Conservation (phyloP, 768 basidiomycete genomes). For the Termitomyces sp. region DNA sequence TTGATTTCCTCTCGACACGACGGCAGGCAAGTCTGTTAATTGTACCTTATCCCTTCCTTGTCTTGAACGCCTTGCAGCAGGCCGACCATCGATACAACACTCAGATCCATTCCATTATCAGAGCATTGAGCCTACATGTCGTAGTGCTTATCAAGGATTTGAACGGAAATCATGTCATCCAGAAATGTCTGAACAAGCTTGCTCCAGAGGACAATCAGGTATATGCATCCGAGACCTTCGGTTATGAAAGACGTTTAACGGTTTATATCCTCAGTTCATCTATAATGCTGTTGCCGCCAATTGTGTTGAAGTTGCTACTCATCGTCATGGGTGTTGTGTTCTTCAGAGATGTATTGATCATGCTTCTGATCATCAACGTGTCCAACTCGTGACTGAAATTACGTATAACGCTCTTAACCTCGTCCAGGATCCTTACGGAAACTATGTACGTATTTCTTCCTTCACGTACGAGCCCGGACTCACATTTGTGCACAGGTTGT, state of each 20-base stretch:
- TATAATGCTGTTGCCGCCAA: conserved; percentile 99
- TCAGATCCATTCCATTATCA: conserved; percentile 95
- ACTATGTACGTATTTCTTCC: conserved; percentile 55
- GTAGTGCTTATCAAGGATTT: conserved; percentile 99
- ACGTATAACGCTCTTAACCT: conserved; percentile 96
- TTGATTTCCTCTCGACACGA: conserved; percentile 94
- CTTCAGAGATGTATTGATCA: conserved; percentile 98
- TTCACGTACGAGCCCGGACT: not conserved
- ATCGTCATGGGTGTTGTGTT: conserved; percentile 97
- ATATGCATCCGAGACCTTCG: conserved; percentile 4
- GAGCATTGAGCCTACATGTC: conserved; percentile 94
- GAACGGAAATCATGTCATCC: conserved; percentile 96
- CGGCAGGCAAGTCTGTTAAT: conserved; percentile 67
- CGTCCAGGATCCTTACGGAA: conserved; percentile 95
- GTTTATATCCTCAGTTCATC: conserved; percentile 65
- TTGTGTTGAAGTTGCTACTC: conserved; percentile 97
- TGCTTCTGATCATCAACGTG: conserved; percentile 89
- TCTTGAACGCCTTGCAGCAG: conserved; percentile 54
- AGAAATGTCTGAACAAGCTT: conserved; percentile 98
- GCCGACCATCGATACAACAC: conserved; percentile 77
- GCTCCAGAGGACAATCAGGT: conserved; percentile 99
- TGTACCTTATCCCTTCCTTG: conserved; percentile 27
- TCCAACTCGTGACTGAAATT: conserved; percentile 97
- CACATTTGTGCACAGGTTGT: conserved; percentile 55
- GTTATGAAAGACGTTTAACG: not conserved